Percentiles rank a stretch among this genome's conserved stretches.
Conservation (phyloP, 495 filamentous ascomycete genomes). For the Annulohypoxylon nitens region DNA sequence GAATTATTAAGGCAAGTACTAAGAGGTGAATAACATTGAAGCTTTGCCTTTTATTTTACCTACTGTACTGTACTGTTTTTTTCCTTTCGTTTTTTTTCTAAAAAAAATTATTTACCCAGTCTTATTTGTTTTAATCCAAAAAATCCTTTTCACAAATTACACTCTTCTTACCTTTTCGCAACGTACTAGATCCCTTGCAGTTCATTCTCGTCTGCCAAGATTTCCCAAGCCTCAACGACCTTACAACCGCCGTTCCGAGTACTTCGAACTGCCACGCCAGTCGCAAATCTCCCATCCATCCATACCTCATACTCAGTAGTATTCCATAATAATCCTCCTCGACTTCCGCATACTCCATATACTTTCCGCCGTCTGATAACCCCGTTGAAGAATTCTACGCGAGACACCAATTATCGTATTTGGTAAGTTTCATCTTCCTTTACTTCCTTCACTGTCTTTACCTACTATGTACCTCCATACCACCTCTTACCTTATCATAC, state of each 20-base stretch:
- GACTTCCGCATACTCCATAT: constrained; percentile 19
- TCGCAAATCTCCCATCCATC: background rate
- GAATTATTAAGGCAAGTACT: background rate
- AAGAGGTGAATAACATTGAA: background rate
- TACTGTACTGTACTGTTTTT: background rate
- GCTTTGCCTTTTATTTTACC: background rate
- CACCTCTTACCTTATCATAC: constrained; percentile 6
- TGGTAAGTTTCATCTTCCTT: constrained; percentile 26
- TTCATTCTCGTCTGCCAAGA: constrained; percentile 11
- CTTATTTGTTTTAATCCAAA: background rate
- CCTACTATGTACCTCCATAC: constrained; percentile 1
- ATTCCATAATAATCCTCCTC: constrained; percentile 13
- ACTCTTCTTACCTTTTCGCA: background rate
- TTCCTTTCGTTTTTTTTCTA: background rate
- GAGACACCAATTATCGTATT: constrained; percentile 26
- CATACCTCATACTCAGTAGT: background rate
- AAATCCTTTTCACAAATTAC: background rate
- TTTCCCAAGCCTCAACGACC: constrained; percentile 2
- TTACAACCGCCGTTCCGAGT: constrained; percentile 3
- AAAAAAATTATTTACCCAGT: no score
- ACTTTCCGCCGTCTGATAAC: constrained; percentile 22
- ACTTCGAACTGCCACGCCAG: constrained; percentile 3
- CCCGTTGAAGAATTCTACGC: constrained; percentile 41
- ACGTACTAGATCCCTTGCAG: background rate
- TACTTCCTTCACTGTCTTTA: background rate